Percentiles rank a stretch among this genome's conserved stretches.
Conservation (phyloP, 225 moss, liverwort and hornwort genomes). For the Pseudoscleropodium purum region DNA sequence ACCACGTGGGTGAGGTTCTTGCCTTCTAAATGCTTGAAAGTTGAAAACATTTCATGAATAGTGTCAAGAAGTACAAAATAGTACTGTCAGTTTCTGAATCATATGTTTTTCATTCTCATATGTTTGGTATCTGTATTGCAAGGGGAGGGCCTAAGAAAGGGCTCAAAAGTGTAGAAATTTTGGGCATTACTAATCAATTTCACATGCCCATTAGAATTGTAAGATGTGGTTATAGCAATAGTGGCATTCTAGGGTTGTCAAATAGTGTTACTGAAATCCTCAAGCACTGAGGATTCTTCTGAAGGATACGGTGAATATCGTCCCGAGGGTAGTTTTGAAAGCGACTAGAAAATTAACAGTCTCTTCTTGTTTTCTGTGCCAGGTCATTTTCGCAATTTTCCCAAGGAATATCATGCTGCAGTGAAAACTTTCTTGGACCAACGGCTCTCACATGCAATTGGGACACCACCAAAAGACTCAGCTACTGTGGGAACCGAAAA, state of each 20-base stretch:
- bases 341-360: no score
- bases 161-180: background rate
- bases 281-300: background rate
- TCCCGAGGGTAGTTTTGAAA: background rate
- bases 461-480: background rate
- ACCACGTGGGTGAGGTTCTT: slow-evolving; percentile 63
- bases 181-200: background rate
- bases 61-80: background rate
- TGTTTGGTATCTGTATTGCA: background rate
- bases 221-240: background rate
- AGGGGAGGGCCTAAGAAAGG: background rate
- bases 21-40: background rate
- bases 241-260: background rate
- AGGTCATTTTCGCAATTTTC: slow-evolving; percentile 64
- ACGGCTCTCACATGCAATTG: background rate
- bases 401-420: slow-evolving; percentile 45
- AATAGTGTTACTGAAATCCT: background rate
- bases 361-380: background rate
- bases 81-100: background rate
- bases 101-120: background rate
- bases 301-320: background rate
- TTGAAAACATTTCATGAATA: background rate
- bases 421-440: slow-evolving; percentile 48
- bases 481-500: background rate
- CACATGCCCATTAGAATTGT: background rate